Conservation (phyloP, 2,329 filamentous ascomycete genomes). For the Epichloe uncinata region DNA sequence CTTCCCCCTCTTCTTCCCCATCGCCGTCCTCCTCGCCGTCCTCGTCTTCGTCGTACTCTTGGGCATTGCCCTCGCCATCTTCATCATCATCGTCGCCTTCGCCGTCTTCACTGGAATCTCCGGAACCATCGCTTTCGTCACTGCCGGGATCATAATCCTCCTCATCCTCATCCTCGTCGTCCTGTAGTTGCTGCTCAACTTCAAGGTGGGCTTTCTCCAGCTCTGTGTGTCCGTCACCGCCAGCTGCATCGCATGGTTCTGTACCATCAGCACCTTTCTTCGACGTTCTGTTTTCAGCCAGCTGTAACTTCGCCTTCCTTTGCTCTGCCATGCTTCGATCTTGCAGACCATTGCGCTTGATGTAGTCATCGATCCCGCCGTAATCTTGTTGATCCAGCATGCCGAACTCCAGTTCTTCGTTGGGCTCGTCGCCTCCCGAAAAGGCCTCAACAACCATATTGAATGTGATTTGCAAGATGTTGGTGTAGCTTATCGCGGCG, state of each 20-base stretch:
- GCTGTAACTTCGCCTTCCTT: conserved; percentile 48
- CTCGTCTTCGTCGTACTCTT: conserved; percentile 24
- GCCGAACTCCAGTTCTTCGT: conserved; percentile 51
- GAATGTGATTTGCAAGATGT: conserved; percentile 53
- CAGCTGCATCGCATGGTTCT: conserved; percentile 20
- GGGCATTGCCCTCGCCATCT: conserved; percentile 26
- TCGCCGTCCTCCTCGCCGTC: conserved; percentile 20
- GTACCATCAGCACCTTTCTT: conserved; percentile 31
- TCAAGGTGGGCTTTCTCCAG: conserved; percentile 37
- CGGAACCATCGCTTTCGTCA: conserved; percentile 46
- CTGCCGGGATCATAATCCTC: conserved; percentile 54
- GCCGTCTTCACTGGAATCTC: conserved; percentile 34
- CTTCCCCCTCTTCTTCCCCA: conserved; percentile 11
- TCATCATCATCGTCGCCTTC: conserved; percentile 39
- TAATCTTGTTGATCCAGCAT: conserved; percentile 62
- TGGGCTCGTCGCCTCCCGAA: conserved; percentile 30
- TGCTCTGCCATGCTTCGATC: conserved; percentile 57
- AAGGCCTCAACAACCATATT: conserved; percentile 53
- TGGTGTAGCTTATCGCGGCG: conserved; percentile 52
- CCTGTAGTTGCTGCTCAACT: conserved; percentile 38
- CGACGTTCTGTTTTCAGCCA: conserved; percentile 42
- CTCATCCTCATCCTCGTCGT: conserved; percentile 51
- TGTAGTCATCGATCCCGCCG: conserved; percentile 48
- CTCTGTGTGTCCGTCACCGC: conserved; percentile 27
- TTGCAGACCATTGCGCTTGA: conserved; percentile 46